These are phyloP conservation scores for Euphrasia arctica DNA, from an alignment of 305 asterid species.

Conservation along the genomic window DNA sequence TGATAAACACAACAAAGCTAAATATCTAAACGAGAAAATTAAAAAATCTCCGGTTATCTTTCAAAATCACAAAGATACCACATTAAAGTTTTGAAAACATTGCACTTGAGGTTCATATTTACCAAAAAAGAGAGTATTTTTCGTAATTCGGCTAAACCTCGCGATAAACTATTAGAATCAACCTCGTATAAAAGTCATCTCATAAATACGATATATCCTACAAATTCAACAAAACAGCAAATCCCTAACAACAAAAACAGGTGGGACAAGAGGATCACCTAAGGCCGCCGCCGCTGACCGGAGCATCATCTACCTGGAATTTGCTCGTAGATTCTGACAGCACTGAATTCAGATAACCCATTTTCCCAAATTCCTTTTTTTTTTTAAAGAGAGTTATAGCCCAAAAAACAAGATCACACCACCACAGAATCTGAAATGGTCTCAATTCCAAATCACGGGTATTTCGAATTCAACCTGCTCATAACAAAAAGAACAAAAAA, in stretches of 20 bases:
- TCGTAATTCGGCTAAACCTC: neutral
- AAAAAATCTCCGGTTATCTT: neutral
- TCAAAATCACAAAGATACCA: no score
- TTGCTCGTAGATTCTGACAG: slow-evolving; percentile 53
- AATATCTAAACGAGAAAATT: neutral
- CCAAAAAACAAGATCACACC: slow-evolving; percentile 24
- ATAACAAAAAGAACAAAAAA: slow-evolving; percentile 5
- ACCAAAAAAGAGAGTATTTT: neutral
- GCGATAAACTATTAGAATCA: neutral
- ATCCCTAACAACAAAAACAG: neutral
- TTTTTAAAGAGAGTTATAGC: slow-evolving; percentile 17
- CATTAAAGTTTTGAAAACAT: neutral
- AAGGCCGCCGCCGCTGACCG: slow-evolving; percentile 83
- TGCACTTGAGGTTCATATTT: neutral
- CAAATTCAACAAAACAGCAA: neutral
- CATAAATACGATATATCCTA: neutral
- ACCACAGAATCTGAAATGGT: slow-evolving; percentile 4
- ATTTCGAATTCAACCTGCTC: slow-evolving; percentile 33
- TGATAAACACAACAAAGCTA: neutral
- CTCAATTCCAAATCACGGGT: slow-evolving; percentile 27
- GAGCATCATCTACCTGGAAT: slow-evolving; percentile 50
- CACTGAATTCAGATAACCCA: slow-evolving; percentile 77
- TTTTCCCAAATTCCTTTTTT: slow-evolving; percentile 25
- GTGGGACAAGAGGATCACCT: slow-evolving; percentile 42
- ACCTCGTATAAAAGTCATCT: neutral